A percentile compares a stretch with the other conserved stretches of the same genome.
These are phyloP conservation scores for Fusarium sp. DNA, from an alignment of 2,329 filamentous ascomycete genomes.

Conservation along the genomic window DNA sequence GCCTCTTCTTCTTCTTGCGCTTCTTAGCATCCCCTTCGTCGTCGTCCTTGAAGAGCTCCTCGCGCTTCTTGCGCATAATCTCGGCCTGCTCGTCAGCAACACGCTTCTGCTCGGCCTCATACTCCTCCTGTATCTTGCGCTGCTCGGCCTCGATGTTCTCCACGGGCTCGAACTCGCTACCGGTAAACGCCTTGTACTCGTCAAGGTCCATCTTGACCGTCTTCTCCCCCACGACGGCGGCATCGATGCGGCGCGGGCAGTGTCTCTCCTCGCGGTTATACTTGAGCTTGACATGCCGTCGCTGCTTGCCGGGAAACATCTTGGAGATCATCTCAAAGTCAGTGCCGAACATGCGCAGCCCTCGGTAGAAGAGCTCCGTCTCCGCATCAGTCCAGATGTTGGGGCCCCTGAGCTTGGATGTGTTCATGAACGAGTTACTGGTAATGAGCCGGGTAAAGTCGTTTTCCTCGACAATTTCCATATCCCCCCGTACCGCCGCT, in stretches of 20 bases:
- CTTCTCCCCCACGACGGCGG: constrained; percentile 68
- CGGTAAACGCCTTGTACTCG: constrained; percentile 64
- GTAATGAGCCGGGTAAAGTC: constrained; percentile 78
- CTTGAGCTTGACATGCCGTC: constrained; percentile 80
- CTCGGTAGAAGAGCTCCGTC: constrained; percentile 78
- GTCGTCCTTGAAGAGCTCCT: constrained; percentile 58
- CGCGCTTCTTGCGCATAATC: constrained; percentile 56
- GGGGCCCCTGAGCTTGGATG: constrained; percentile 67
- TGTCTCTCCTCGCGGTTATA: constrained; percentile 80
- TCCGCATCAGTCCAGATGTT: constrained; percentile 74
- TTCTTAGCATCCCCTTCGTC: constrained; percentile 45
- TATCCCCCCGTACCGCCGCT: constrained; percentile 57
- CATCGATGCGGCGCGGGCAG: constrained; percentile 68
- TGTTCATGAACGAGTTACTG: constrained; percentile 68
- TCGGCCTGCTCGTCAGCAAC: constrained; percentile 58
- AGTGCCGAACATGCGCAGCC: constrained; percentile 78
- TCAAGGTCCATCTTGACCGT: constrained; percentile 65
- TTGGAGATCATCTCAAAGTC: constrained; percentile 82
- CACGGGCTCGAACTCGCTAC: constrained; percentile 62
- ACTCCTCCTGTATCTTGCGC: constrained; percentile 55
- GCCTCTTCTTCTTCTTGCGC: constrained; percentile 49
- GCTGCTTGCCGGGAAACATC: constrained; percentile 75
- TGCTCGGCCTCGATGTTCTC: constrained; percentile 65
- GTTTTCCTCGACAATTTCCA: constrained; percentile 76
- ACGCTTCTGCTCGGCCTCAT: constrained; percentile 55